A percentile compares a stretch with the other conserved stretches of the same genome.
Evolutionary conservation across 306 rosid genomes (phyloP).

Genomic region (Mimosa pudica): DNA sequence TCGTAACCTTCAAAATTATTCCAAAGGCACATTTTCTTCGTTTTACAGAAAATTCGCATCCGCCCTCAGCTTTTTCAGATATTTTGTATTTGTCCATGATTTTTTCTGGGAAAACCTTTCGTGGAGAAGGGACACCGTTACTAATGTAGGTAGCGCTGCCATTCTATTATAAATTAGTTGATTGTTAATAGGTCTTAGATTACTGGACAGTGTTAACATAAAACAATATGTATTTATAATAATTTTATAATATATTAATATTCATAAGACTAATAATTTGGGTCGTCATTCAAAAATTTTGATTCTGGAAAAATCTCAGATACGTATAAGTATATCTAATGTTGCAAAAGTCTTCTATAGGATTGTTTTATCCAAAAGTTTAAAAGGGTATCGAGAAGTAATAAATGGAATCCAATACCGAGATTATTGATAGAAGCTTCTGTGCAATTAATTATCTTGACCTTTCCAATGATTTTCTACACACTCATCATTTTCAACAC

Average conservation of each 20-base stretch:
- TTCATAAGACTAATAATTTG: neutral
- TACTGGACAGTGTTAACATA: too few relatives aligned
- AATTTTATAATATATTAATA: neutral
- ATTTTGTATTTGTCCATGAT: neutral
- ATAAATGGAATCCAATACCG: neutral
- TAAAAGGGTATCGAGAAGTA: neutral
- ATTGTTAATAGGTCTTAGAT: too few relatives aligned
- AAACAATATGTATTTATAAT: neutral
- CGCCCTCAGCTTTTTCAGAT: neutral
- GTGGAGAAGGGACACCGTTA: too few relatives aligned
- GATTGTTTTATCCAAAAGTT: neutral
- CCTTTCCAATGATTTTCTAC: neutral
- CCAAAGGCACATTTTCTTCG: slow-evolving; percentile 1
- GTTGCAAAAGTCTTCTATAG: neutral
- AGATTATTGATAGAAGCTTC: neutral
- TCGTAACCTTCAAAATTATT: slow-evolving; percentile 21
- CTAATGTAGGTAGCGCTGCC: too few relatives aligned
- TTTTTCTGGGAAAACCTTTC: neutral
- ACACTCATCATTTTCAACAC: too few relatives aligned
- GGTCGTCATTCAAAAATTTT: neutral
- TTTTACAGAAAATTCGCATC: neutral
- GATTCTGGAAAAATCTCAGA: neutral
- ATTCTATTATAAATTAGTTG: too few relatives aligned
- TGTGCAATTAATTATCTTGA: neutral
- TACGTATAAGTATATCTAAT: neutral